Conservation (phyloP, 2,329 filamentous ascomycete species). For the Penicillium verrucosum region DNA sequence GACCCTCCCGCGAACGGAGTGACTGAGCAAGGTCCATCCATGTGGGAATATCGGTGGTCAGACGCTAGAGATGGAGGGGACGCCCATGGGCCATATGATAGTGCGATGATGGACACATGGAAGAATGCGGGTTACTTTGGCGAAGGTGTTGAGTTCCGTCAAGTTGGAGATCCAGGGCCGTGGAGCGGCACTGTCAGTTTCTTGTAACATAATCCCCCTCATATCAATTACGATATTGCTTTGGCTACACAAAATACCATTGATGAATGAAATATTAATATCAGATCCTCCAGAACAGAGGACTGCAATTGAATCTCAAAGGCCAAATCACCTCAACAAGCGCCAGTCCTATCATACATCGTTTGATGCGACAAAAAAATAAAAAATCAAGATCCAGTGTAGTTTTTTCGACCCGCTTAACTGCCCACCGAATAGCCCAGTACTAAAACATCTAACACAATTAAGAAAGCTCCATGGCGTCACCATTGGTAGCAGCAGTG, state of each 20-base stretch:
- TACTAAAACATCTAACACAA: constrained; percentile 10
- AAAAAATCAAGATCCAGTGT: constrained; percentile 15
- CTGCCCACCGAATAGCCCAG: constrained; percentile 14
- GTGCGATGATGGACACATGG: constrained; percentile 84
- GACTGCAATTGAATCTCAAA: constrained; percentile 20
- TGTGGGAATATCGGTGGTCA: constrained; percentile 93
- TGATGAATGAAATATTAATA: constrained; percentile 10
- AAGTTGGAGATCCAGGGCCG: constrained; percentile 51
- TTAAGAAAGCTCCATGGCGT: constrained; percentile 68
- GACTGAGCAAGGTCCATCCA: constrained; percentile 38
- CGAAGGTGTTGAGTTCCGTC: constrained; percentile 75
- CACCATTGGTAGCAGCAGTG: constrained; percentile 51
- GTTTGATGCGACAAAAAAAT: constrained; percentile 29
- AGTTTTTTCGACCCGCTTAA: constrained; percentile 18
- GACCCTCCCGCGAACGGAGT: constrained; percentile 45
- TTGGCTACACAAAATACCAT: background rate
- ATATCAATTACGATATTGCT: background rate
- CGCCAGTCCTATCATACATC: constrained; percentile 41
- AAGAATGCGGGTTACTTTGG: constrained; percentile 88
- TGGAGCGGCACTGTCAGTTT: constrained; percentile 57
- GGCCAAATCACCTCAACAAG: constrained; percentile 29
- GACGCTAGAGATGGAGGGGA: constrained; percentile 77
- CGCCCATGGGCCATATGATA: constrained; percentile 84
- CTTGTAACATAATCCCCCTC: constrained; percentile 39
- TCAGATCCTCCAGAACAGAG: constrained; percentile 6